These are phyloP conservation scores for Puccinia horiana DNA, from an alignment of 1,284 basidiomycete species.

Conservation along the genomic window DNA sequence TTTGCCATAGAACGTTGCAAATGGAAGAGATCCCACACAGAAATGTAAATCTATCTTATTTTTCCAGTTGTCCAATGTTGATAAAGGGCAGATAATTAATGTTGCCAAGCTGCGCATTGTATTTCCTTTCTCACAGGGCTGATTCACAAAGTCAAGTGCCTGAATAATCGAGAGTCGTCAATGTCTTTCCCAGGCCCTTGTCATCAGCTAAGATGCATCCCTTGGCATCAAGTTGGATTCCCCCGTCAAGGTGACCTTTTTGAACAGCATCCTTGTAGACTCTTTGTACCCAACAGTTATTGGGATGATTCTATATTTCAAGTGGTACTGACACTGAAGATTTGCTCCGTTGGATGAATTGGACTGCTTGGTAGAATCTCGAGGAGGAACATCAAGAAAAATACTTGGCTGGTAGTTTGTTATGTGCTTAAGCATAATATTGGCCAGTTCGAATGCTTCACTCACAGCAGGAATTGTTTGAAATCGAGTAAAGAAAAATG, in stretches of 20 bases:
- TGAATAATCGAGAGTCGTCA: neutral
- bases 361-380: neutral
- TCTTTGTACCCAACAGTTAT: neutral
- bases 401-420: neutral
- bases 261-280: neutral
- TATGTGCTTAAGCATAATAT: neutral
- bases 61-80: neutral
- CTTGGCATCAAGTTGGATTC: neutral
- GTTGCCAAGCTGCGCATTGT: neutral
- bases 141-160: neutral
- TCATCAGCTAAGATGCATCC: slow-evolving; percentile 16
- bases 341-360: neutral
- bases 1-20: neutral
- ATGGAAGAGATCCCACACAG: neutral
- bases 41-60: neutral
- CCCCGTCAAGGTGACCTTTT: neutral
- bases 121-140: neutral
- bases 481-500: neutral
- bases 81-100: slow-evolving; percentile 7
- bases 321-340: neutral
- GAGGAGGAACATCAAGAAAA: neutral
- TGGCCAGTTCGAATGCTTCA: neutral
- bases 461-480: neutral
- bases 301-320: neutral
- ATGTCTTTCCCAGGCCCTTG: slow-evolving; percentile 1